Percentiles rank a stretch among this genome's conserved stretches.
These are phyloP conservation scores for Entomortierella beljakovae DNA, from an alignment of 192 early-diverging fungal genomes.

Conservation along the genomic window DNA sequence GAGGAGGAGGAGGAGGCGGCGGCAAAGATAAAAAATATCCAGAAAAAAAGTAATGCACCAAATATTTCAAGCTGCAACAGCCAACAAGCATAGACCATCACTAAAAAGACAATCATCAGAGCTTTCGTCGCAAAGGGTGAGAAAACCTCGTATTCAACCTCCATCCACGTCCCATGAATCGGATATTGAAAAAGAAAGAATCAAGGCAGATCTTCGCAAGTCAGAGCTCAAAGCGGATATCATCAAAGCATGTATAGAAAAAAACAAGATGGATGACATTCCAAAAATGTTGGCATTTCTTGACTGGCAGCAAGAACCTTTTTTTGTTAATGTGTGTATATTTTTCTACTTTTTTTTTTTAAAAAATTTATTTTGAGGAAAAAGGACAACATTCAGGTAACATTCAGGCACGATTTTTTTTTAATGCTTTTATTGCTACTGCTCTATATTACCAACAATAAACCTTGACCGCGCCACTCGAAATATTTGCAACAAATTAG, in stretches of 20 bases:
- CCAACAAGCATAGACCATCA: slow-evolving; percentile 3
- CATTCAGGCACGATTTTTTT: no score
- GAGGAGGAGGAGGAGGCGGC: not conserved
- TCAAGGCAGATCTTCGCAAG: slow-evolving; percentile 7
- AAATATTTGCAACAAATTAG: no score
- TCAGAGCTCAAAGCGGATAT: slow-evolving; percentile 9
- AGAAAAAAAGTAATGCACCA: not conserved
- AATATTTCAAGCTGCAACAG: not conserved
- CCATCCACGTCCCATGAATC: slow-evolving; percentile 6
- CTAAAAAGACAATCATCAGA: slow-evolving; percentile 5
- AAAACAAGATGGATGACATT: slow-evolving; percentile 8
- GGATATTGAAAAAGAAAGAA: slow-evolving; percentile 11
- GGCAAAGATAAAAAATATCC: not conserved
- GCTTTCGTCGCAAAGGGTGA: slow-evolving; percentile 7
- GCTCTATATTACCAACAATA: no score
- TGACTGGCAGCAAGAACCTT: slow-evolving; percentile 7
- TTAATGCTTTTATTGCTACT: no score
- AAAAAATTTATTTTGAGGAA: no score
- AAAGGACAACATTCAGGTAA: no score
- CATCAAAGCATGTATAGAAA: slow-evolving; percentile 8
- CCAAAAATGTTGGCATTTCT: slow-evolving; percentile 9
- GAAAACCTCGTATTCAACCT: slow-evolving; percentile 10
- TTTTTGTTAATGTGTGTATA: slow-evolving; percentile 2
- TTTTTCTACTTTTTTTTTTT: not conserved
- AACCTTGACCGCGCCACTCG: no score